These are phyloP conservation scores for Oryza meridionalis DNA, from an alignment of 176 grass and related monocot genomes.

Conservation along the genomic window DNA sequence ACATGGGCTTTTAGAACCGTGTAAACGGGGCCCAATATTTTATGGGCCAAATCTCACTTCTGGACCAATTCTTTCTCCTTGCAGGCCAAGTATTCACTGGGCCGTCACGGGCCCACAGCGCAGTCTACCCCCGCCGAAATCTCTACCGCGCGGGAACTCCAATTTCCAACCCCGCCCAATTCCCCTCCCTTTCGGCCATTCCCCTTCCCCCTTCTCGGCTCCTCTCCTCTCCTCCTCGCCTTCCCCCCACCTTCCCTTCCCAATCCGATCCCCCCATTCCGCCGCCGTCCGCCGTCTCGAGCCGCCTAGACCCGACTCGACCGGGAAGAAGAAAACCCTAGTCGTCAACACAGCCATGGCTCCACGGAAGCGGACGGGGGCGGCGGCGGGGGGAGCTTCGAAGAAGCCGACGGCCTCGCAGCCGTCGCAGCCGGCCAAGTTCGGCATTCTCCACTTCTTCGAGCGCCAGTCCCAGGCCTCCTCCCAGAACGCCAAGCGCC, in stretches of 20 bases:
- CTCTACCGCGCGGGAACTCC: constrained; percentile 44
- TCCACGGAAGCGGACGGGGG: constrained; percentile 67
- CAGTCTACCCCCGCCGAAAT: background rate
- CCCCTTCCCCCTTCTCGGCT: constrained; percentile 10
- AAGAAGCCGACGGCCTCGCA: constrained; percentile 62
- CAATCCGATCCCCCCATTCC: constrained; percentile 24
- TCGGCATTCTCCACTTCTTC: constrained; percentile 94
- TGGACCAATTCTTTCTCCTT: background rate
- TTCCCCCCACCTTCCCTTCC: background rate
- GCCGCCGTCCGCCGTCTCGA: constrained; percentile 24
- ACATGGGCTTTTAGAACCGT: background rate
- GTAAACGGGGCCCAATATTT: no score
- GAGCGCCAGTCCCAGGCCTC: constrained; percentile 85
- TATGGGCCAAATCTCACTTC: background rate
- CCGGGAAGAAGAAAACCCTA: background rate
- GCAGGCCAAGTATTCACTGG: background rate
- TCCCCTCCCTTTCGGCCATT: background rate
- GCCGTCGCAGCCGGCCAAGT: constrained; percentile 79
- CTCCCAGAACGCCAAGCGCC: constrained; percentile 44
- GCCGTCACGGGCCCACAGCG: background rate
- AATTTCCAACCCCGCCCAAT: constrained; percentile 35
- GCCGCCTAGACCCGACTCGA: background rate
- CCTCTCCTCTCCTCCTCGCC: background rate
- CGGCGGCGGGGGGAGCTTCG: constrained; percentile 34
- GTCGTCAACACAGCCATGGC: constrained; percentile 47